phyloP scores from a whole-genome alignment of 2,329 filamentous ascomycete genomes.

The Onygena corvina region DNA sequence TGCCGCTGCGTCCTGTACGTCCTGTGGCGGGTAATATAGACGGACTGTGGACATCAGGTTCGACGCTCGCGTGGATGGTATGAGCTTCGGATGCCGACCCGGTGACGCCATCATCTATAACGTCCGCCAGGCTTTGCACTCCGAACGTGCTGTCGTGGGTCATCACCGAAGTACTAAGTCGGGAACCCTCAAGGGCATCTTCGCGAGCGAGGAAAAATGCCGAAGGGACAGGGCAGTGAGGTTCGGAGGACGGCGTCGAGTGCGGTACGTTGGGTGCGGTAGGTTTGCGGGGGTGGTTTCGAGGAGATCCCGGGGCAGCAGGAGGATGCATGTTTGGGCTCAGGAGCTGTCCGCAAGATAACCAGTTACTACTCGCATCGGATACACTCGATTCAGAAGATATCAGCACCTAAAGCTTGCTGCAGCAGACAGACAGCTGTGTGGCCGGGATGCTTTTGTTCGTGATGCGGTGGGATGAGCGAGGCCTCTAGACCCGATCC shows the following conservation, averaged over 20 bases:
- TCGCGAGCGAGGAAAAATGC: constrained; percentile 50
- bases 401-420: not conserved
- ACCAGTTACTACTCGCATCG: too few relatives aligned
- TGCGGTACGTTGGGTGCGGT: constrained; percentile 20
- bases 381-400: too few relatives aligned
- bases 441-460: not conserved
- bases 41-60: not conserved
- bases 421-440: not conserved
- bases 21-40: not conserved
- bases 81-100: constrained; percentile 12
- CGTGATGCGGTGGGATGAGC: not conserved
- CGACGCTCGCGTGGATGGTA: not conserved
- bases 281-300: constrained; percentile 27
- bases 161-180: constrained; percentile 21
- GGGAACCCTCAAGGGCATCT: constrained; percentile 36
- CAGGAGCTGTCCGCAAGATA: too few relatives aligned
- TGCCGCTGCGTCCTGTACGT: not conserved
- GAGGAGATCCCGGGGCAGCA: constrained; percentile 24
- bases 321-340: constrained; percentile 29
- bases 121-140: constrained; percentile 46
- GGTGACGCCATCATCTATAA: constrained; percentile 24
- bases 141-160: constrained; percentile 41
- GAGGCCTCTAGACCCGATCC: not conserved
- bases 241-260: constrained; percentile 26
- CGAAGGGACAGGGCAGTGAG: constrained; percentile 36